Conservation (phyloP, 2,329 filamentous ascomycete species). For the Trichophyton simii region DNA sequence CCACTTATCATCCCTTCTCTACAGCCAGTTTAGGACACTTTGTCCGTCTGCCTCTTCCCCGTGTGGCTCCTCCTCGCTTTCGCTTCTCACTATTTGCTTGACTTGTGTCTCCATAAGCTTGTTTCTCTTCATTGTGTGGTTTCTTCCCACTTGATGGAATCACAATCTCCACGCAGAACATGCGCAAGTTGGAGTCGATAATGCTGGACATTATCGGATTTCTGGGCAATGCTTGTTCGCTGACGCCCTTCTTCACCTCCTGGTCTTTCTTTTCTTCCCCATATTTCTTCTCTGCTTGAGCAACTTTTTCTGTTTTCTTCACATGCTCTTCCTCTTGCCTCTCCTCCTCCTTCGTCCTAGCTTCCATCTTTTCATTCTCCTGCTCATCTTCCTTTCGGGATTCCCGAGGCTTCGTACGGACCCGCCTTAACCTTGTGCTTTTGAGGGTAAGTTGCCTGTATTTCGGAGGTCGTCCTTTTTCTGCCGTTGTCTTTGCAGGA, state of each 20-base stretch:
- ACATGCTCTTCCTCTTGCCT: neutral
- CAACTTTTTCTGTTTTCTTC: neutral
- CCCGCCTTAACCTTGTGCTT: neutral
- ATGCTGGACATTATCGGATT: neutral
- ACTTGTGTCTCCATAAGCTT: neutral
- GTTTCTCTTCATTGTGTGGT: neutral
- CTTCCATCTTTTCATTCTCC: neutral
- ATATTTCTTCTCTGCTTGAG: neutral
- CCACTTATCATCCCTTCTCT: neutral
- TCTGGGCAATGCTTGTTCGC: neutral
- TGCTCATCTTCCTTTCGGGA: neutral
- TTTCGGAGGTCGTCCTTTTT: neutral
- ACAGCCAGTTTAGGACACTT: neutral
- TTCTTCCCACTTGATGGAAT: neutral
- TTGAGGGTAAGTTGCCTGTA: neutral
- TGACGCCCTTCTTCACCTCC: neutral
- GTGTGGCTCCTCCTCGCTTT: neutral
- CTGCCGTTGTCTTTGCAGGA: neutral
- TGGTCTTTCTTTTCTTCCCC: neutral
- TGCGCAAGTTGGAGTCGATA: neutral
- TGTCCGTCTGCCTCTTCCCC: neutral
- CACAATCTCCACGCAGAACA: conserved; percentile 1
- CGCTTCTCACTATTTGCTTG: neutral
- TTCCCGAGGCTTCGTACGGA: neutral
- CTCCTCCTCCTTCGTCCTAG: neutral